Conservation (phyloP, 2,329 filamentous ascomycete species). For the Didymosphaeria variabile region DNA sequence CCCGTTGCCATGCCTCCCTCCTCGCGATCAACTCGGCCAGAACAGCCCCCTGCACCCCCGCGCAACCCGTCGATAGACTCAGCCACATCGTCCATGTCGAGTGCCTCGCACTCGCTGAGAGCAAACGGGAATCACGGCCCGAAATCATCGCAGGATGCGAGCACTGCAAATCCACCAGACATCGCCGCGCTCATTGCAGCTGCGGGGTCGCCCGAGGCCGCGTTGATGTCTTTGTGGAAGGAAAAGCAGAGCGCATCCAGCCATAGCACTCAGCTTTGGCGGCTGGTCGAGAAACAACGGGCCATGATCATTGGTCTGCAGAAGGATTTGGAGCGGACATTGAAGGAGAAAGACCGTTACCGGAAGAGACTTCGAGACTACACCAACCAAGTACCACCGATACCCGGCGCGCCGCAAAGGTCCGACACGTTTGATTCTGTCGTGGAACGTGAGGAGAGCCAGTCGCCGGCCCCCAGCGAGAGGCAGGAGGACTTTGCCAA, state of each 20-base stretch:
- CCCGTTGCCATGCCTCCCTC: slow-evolving; percentile 48
- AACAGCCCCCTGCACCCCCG: slow-evolving; percentile 53
- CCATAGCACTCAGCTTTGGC: slow-evolving; percentile 94
- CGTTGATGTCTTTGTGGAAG: slow-evolving; percentile 86
- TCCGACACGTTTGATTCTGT: slow-evolving; percentile 45
- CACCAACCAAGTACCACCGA: slow-evolving; percentile 57
- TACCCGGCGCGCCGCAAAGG: slow-evolving; percentile 44
- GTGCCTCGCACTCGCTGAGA: slow-evolving; percentile 58
- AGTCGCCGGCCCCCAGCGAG: slow-evolving; percentile 49
- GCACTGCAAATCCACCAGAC: slow-evolving; percentile 71
- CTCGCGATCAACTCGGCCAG: slow-evolving; percentile 46
- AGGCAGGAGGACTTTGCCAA: slow-evolving; percentile 38
- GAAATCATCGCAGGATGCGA: slow-evolving; percentile 63
- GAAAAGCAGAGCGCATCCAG: slow-evolving; percentile 89
- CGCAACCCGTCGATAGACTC: slow-evolving; percentile 93
- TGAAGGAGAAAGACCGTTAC: slow-evolving; percentile 96
- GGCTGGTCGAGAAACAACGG: slow-evolving; percentile 93
- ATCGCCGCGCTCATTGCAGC: slow-evolving; percentile 81
- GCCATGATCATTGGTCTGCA: slow-evolving; percentile 93
- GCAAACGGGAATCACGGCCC: slow-evolving; percentile 64
- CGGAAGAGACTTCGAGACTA: slow-evolving; percentile 87
- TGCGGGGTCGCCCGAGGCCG: slow-evolving; percentile 87
- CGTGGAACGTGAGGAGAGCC: slow-evolving; percentile 48
- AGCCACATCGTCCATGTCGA: slow-evolving; percentile 73
- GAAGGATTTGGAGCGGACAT: slow-evolving; percentile 87